These are phyloP conservation scores for Aspergillus neotritici DNA, from an alignment of 2,329 filamentous ascomycete species.

Conservation along the genomic window DNA sequence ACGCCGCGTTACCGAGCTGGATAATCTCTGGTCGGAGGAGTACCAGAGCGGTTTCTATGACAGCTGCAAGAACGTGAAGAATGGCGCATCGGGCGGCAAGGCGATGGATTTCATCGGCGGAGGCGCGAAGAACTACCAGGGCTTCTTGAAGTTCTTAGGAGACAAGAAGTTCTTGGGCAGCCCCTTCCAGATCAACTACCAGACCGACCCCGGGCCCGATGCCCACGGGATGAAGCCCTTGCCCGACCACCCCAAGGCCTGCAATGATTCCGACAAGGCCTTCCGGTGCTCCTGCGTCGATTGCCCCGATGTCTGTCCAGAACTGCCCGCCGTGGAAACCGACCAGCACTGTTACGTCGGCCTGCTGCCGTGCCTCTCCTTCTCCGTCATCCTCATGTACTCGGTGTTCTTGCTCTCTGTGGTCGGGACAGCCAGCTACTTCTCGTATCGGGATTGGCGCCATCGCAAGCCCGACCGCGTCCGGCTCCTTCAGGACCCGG, in stretches of 20 bases:
- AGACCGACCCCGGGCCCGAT: constrained; percentile 54
- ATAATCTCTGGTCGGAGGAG: constrained; percentile 77
- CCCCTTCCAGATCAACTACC: constrained; percentile 96
- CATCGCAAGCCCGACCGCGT: constrained; percentile 73
- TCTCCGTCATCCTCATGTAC: constrained; percentile 84
- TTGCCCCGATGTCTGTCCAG: constrained; percentile 78
- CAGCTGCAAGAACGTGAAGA: constrained; percentile 99
- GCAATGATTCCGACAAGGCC: constrained; percentile 79
- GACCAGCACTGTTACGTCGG: constrained; percentile 74
- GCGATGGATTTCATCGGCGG: constrained; percentile 96
- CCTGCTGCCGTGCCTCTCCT: constrained; percentile 84
- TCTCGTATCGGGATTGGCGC: constrained; percentile 68
- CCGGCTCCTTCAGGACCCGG: constrained; percentile 77
- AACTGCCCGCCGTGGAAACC: constrained; percentile 68
- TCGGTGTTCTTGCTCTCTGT: constrained; percentile 65
- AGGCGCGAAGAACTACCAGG: constrained; percentile 81
- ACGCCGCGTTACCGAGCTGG: constrained; percentile 75
- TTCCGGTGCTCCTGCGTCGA: constrained; percentile 93
- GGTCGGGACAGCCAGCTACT: constrained; percentile 63
- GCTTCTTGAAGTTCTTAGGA: constrained; percentile 85
- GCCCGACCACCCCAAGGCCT: constrained; percentile 70
- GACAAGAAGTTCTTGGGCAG: constrained; percentile 86
- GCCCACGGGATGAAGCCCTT: constrained; percentile 67
- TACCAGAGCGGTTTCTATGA: constrained; percentile 88
- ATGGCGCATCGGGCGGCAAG: constrained; percentile 85